Percentiles rank a stretch among this genome's conserved stretches.
These are phyloP conservation scores for Phytopythium delawarense DNA, from an alignment of 352 stramenopile genomes.

Conservation along the genomic window DNA sequence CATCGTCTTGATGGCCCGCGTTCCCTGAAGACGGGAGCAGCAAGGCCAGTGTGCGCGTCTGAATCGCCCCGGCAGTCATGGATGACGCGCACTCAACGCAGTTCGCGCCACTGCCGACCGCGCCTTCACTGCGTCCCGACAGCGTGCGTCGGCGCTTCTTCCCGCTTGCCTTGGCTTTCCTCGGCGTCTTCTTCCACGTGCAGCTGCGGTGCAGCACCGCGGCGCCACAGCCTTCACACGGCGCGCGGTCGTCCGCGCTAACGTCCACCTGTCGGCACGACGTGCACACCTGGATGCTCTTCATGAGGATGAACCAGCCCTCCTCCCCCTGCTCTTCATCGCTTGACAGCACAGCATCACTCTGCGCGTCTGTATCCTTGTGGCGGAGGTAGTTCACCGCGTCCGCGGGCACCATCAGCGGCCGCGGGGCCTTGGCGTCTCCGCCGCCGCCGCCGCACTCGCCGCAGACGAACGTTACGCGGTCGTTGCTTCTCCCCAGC, in stretches of 20 bases:
- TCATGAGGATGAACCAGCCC: slow-evolving; percentile 33
- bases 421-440: neutral
- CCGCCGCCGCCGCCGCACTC: slow-evolving; percentile 14
- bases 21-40: slow-evolving; percentile 13
- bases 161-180: slow-evolving; percentile 8
- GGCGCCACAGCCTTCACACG: slow-evolving; percentile 29
- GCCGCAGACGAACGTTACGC: neutral
- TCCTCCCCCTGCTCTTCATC: slow-evolving; percentile 6
- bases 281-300: slow-evolving; percentile 45
- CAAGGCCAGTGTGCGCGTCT: slow-evolving; percentile 34
- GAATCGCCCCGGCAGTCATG: neutral
- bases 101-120: neutral
- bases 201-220: slow-evolving; percentile 29
- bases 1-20: slow-evolving; percentile 9
- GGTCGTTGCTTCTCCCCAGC: neutral
- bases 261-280: slow-evolving; percentile 58
- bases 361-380: slow-evolving; percentile 4
- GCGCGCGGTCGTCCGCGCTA: slow-evolving; percentile 17
- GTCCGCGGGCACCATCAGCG: slow-evolving; percentile 32
- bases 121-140: neutral
- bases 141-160: slow-evolving; percentile 22
- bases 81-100: slow-evolving; percentile 12
- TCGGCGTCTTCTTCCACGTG: slow-evolving; percentile 10
- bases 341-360: neutral
- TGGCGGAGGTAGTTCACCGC: slow-evolving; percentile 19